Base-by-base conservation (phyloP, 257 asterid species). In the Solanum microdontum region DNA sequence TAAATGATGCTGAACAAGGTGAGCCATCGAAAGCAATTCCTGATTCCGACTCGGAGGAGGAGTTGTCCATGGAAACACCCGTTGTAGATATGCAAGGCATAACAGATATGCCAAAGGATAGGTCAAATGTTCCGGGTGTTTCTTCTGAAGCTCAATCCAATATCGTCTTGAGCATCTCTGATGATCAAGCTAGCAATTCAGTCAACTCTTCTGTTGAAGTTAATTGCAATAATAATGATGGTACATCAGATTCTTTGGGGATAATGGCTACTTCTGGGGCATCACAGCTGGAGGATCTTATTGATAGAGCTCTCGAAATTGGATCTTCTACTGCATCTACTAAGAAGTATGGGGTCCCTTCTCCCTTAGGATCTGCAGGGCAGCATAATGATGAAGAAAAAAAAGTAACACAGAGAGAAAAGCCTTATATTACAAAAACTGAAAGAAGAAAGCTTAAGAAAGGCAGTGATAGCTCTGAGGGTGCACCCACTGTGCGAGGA, bases 381-480 rank as follows among this genome's bases (percentile, higher is more conserved):
- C 92, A 92, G 83, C 90, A 85, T 36, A 84, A 90, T 85, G 82
- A 82, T 83, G 94, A 91, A 86, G 89, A 82, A 82, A 75, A 86
- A 85, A 93, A 91, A 69, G 86, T 90, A 8, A 87, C 87, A 72
- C 93, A 85, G 91, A 93, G 98, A 90, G 98, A 96, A 30, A 96
- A 95, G 89, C 98, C 99, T 37, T 93, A 93, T 84, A 62, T 96
- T 89, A 94, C 99, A 60, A 97, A 96, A 94, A 93, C 99, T 39
- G 99, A 97, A 89, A 95, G 99, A 92, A 93, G 95, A 93, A 94
- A 92, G 93, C 97, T 94, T 87, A 97, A 95, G 95, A 96, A 97
- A 92, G 99, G 96, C 87, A 94, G 90, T 68, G 96, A 94, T 86
- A 94, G 88, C 87, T 86, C 48, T 36, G 89, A 36, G 24, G 90